Conservation (phyloP, 805 yeast genomes). For the Suhomyces xylopsoci region DNA sequence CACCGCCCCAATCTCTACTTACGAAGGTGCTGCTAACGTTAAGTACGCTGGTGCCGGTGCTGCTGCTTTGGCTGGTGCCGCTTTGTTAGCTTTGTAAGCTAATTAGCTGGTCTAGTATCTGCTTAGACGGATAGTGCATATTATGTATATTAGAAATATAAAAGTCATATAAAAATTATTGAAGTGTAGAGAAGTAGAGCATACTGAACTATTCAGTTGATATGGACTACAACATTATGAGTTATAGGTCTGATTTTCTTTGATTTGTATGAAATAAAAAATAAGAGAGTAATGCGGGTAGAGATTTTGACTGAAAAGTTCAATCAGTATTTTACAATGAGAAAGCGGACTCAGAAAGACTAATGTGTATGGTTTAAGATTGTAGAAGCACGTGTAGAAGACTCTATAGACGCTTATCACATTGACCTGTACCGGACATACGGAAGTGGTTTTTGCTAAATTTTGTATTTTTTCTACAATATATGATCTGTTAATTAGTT, state of each 20-base stretch:
- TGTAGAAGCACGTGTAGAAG: not conserved
- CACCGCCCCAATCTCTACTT: constrained; percentile 30
- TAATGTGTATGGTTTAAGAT: too few relatives aligned
- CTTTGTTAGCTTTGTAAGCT: constrained; percentile 32
- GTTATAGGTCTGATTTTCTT: too few relatives aligned
- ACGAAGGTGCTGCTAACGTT: constrained; percentile 34
- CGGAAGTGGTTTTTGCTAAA: not conserved
- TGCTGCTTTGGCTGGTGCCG: constrained; percentile 49
- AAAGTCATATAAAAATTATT: not conserved
- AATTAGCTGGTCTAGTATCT: constrained; percentile 3
- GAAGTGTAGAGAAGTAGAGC: not conserved
- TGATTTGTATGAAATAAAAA: too few relatives aligned
- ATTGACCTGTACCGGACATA: too few relatives aligned
- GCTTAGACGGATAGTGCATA: not conserved
- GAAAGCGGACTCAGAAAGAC: not conserved
- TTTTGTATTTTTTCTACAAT: not conserved
- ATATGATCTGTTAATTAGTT: too few relatives aligned
- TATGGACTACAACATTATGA: too few relatives aligned
- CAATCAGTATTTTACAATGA: too few relatives aligned
- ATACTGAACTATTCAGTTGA: too few relatives aligned
- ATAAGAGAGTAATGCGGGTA: too few relatives aligned
- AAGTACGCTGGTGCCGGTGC: constrained; percentile 41
- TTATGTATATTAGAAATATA: constrained; percentile 8
- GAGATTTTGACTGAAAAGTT: too few relatives aligned
- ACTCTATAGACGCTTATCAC: not conserved